Evolutionary conservation across 140 eudicot species (phyloP).

Genomic region (Bidens hawaiensis): DNA sequence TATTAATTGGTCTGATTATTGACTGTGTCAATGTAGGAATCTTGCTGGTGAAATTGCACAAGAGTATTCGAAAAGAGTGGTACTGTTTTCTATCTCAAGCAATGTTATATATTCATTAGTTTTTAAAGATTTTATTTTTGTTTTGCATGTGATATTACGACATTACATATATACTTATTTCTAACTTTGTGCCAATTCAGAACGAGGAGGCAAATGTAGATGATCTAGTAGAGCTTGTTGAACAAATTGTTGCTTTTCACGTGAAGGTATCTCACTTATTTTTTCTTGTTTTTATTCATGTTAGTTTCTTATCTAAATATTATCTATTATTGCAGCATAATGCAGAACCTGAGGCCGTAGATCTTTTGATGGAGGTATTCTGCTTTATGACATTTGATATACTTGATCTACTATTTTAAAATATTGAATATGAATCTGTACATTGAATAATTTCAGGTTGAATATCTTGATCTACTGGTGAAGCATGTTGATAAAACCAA

Average conservation of each 20-base stretch:
- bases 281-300: not conserved
- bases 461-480: conserved; percentile 73
- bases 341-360: conserved; percentile 97
- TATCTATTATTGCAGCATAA: conserved; percentile 62
- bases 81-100: conserved; percentile 18
- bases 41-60: conserved; percentile 95
- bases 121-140: not conserved
- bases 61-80: conserved; percentile 80
- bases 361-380: conserved; percentile 92
- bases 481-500: conserved; percentile 75
- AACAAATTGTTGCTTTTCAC: conserved; percentile 85
- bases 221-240: conserved; percentile 80
- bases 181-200: conserved; percentile 33
- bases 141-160: not conserved
- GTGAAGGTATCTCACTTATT: conserved; percentile 57
- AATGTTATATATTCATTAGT: not conserved
- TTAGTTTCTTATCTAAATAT: no score
- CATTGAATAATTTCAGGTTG: conserved; percentile 51
- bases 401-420: not conserved
- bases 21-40: conserved; percentile 43
- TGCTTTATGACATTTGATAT: conserved; percentile 1
- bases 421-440: conserved; percentile 1
- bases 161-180: not conserved
- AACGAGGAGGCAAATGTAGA: conserved; percentile 65
- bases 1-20: not conserved